phyloP scores from a whole-genome alignment of 169 alveolate genomes.

The Fabrea salina region DNA sequence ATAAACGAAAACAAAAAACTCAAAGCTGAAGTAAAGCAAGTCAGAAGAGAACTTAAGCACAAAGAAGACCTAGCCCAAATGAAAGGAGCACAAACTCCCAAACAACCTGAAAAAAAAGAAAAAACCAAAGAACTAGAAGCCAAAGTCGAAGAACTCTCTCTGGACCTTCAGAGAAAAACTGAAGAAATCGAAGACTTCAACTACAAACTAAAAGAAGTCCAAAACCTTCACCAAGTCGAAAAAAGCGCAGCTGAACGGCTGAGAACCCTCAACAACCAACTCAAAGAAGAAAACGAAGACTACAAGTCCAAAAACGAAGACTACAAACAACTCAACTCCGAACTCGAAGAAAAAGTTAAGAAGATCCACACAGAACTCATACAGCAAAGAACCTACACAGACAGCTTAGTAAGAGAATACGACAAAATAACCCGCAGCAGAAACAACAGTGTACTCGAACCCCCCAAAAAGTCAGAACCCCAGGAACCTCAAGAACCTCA shows the following conservation, averaged over 20 bases:
- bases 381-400: neutral
- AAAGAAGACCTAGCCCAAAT: neutral
- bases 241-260: neutral
- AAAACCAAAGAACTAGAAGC: neutral
- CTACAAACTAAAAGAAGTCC: constrained; percentile 1
- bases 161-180: neutral
- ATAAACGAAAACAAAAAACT: neutral
- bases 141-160: neutral
- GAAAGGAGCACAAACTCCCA: neutral
- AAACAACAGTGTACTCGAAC: neutral
- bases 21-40: neutral
- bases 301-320: neutral
- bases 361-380: neutral
- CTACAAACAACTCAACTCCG: neutral
- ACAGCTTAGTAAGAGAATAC: neutral
- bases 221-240: neutral
- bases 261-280: neutral
- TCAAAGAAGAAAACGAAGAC: neutral
- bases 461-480: too few relatives aligned
- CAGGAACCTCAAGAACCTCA: too few relatives aligned
- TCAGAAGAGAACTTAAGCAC: neutral
- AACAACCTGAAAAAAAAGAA: neutral
- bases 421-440: neutral
- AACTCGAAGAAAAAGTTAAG: neutral
- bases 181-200: neutral